Evolutionary conservation across 1,139 yeast species (phyloP).

Genomic region (Scheffersomyces stambukii): DNA sequence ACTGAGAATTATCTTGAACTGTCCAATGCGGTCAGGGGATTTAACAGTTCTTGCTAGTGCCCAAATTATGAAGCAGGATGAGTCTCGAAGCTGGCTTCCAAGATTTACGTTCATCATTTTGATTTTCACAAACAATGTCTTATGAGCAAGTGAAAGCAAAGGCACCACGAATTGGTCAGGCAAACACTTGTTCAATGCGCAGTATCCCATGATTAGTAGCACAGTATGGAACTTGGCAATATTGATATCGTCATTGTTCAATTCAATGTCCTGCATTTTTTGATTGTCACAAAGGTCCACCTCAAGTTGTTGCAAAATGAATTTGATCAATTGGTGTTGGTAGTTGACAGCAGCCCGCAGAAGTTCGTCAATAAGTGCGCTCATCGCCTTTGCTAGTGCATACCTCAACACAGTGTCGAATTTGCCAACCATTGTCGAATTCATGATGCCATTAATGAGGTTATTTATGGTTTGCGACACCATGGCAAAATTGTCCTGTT

Average conservation of each 20-base stretch:
- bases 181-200: slow-evolving; percentile 24
- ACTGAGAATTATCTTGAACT: slow-evolving; percentile 23
- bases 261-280: slow-evolving; percentile 14
- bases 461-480: slow-evolving; percentile 26
- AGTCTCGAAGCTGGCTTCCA: slow-evolving; percentile 75
- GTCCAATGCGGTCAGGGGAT: slow-evolving; percentile 9
- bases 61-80: slow-evolving; percentile 70
- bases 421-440: slow-evolving; percentile 12
- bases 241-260: slow-evolving; percentile 6
- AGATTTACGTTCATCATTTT: slow-evolving; percentile 42
- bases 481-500: slow-evolving; percentile 11
- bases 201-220: slow-evolving; percentile 33
- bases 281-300: too few relatives aligned
- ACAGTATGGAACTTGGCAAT: slow-evolving; percentile 33
- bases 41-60: slow-evolving; percentile 27
- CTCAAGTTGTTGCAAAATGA: slow-evolving; percentile 24
- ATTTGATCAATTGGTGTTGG: slow-evolving; percentile 27
- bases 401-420: slow-evolving; percentile 34
- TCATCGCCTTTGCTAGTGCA: slow-evolving; percentile 34
- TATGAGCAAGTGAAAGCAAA: slow-evolving; percentile 29
- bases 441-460: slow-evolving; percentile 26
- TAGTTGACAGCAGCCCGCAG: slow-evolving; percentile 27
- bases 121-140: slow-evolving; percentile 54
- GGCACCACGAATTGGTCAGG: slow-evolving; percentile 22
- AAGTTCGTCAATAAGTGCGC: slow-evolving; percentile 19